A percentile compares a stretch with the other conserved stretches of the same genome.
These are phyloP conservation scores for Carnegiea gigantea DNA, from an alignment of 179 eudicot species.

Conservation along the genomic window DNA sequence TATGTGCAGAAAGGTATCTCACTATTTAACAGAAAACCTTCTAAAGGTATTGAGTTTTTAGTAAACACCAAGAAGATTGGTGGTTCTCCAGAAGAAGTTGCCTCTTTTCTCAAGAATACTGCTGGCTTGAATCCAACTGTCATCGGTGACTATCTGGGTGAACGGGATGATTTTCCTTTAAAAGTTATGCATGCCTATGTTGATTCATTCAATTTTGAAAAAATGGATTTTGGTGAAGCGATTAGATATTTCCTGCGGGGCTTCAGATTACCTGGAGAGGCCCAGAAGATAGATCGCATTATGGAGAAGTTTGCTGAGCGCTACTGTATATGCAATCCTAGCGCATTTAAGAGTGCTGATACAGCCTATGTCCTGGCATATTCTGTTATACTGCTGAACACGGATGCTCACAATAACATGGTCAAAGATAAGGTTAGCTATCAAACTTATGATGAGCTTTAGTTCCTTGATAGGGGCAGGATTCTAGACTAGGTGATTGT, in stretches of 20 bases:
- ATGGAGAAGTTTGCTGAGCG: slow-evolving; percentile 99
- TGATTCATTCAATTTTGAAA: slow-evolving; percentile 83
- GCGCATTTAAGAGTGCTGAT: slow-evolving; percentile 88
- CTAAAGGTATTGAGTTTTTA: slow-evolving; percentile 88
- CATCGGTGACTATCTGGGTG: slow-evolving; percentile 97
- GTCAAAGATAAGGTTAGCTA: slow-evolving; percentile 92
- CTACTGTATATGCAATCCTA: slow-evolving; percentile 92
- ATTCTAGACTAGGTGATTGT: neutral
- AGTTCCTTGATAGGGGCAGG: neutral
- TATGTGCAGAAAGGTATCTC: slow-evolving; percentile 89
- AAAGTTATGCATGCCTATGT: slow-evolving; percentile 98
- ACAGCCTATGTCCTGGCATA: slow-evolving; percentile 99
- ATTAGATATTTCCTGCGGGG: slow-evolving; percentile 91
- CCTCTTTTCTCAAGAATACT: slow-evolving; percentile 72
- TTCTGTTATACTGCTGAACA: slow-evolving; percentile 96
- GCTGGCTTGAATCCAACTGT: slow-evolving; percentile 77
- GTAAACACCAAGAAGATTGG: slow-evolving; percentile 77
- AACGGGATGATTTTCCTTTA: slow-evolving; percentile 86
- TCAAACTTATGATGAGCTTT: neutral
- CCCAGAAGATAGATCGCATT: slow-evolving; percentile 95
- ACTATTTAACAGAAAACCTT: slow-evolving; percentile 88
- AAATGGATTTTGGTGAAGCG: slow-evolving; percentile 89
- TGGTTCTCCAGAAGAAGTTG: slow-evolving; percentile 85
- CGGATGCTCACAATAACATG: slow-evolving; percentile 97
- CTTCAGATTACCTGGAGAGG: slow-evolving; percentile 97